Evolutionary conservation across 371 early-diverging fungal species (phyloP), one percentile per base, ranked within the genome.

Genomic region (Furculomyces boomerangus): DNA sequence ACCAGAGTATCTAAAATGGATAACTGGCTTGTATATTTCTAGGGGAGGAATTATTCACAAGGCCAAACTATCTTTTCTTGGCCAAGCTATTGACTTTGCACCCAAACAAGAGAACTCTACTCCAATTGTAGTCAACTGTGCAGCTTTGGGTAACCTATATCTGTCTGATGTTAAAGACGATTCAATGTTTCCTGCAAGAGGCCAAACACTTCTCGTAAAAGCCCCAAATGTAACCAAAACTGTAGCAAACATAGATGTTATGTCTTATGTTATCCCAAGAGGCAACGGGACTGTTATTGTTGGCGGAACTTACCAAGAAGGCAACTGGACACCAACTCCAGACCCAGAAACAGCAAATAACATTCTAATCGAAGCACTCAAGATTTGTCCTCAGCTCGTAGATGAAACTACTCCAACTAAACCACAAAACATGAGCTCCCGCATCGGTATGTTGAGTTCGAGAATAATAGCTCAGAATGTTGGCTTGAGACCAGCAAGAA

Each of bases 221-320:
- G 74, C 75, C 3, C 57, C 71, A 63, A 2, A 25, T 3, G 29
- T 25, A 3, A 32, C 27, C n/a, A 37, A 20, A 32, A 51, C 37
- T 3, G 24, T 51, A 16, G 14, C 7, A 22, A 37, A 51, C 22
- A 26, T 31, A 5, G 13, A 28, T 10, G 30, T 13, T 8, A 30
- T 28, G 52, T 8, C 66, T 22, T 80, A 80, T 51, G 64, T 78
- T 27, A 80, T 80, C 37, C 80, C 80, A 1, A 65, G 80, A 13
- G 71, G 71, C 20, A 70, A 79, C 50, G 80, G 77, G 1, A 63
- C 69, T 18, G 76, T 73, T 24, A 59, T 79, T 26, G 55, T 79
- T 2, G 80, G 80, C 29, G 80, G 80, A 1, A 75, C 80, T 0
- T 70, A 69, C 39, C 71, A 79, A 37, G 57, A 56, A 7, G 28